Percentiles rank a stretch among this genome's conserved stretches.
Evolutionary conservation across 2,329 filamentous ascomycete species (phyloP).

Genomic region (Diaporthe nobilis): DNA sequence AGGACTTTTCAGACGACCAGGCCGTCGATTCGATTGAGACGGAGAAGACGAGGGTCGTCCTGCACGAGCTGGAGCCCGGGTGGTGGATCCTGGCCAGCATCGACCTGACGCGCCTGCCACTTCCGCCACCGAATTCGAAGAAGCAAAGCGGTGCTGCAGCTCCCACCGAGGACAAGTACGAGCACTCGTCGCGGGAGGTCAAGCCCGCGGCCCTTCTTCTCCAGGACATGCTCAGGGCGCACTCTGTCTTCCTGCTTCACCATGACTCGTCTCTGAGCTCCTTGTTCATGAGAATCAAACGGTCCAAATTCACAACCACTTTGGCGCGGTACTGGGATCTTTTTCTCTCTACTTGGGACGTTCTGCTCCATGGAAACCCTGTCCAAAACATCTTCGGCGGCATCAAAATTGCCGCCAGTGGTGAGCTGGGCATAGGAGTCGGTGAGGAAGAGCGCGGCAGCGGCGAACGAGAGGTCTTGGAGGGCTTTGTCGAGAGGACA

Average conservation of each 20-base stretch:
- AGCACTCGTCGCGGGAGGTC: constrained; percentile 93
- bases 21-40: constrained; percentile 91
- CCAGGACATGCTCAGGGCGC: constrained; percentile 85
- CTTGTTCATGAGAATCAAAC: constrained; percentile 75
- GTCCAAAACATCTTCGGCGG: constrained; percentile 83
- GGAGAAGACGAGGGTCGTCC: constrained; percentile 85
- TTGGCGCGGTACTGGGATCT: constrained; percentile 86
- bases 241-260: constrained; percentile 88
- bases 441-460: constrained; percentile 96
- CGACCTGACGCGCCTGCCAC: constrained; percentile 80
- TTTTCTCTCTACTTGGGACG: constrained; percentile 83
- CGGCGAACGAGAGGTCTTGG: constrained; percentile 91
- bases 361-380: constrained; percentile 91
- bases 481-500: constrained; percentile 84
- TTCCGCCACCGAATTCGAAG: constrained; percentile 65
- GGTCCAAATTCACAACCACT: constrained; percentile 78
- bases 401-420: constrained; percentile 89
- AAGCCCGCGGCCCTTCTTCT: constrained; percentile 84
- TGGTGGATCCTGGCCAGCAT: constrained; percentile 97
- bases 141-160: constrained; percentile 47
- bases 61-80: constrained; percentile 88
- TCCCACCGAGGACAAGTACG: constrained; percentile 61
- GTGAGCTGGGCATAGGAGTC: constrained; percentile 93
- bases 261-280: constrained; percentile 82
- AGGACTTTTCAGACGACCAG: constrained; percentile 84